A percentile compares a stretch with the other conserved stretches of the same genome.
These are phyloP conservation scores for Lathyrus sativus DNA, from an alignment of 306 rosid genomes.

Conservation along the genomic window DNA sequence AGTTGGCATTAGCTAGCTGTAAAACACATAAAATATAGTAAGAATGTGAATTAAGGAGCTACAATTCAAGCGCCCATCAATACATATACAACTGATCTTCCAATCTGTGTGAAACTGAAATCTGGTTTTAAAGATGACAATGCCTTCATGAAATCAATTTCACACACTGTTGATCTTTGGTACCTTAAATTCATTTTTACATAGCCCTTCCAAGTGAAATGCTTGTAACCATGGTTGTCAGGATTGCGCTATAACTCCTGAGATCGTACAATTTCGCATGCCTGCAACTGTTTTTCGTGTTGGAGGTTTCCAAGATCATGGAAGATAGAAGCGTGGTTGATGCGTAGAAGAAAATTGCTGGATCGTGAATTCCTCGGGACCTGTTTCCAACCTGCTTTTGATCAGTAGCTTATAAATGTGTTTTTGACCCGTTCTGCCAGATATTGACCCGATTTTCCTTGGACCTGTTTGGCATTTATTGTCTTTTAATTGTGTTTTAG, in stretches of 20 bases:
- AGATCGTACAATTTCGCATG: not conserved
- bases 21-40: not conserved
- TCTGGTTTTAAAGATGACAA: not conserved
- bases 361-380: no score
- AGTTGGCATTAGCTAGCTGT: not conserved
- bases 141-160: conserved; percentile 18
- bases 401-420: no score
- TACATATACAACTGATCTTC: not conserved
- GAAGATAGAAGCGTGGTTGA: not conserved
- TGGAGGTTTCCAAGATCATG: not conserved
- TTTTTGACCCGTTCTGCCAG: no score
- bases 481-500: no score
- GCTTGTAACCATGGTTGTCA: not conserved
- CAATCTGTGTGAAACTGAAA: not conserved
- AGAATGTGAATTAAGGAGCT: conserved; percentile 1
- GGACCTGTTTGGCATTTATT: no score
- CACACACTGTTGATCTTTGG: not conserved
- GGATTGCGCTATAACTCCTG: not conserved
- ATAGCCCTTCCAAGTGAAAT: not conserved
- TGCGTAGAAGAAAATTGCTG: not conserved
- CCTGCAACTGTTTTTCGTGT: not conserved
- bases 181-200: not conserved
- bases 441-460: no score
- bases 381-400: no score
- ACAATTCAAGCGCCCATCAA: not conserved